Evolutionary conservation across 1,139 yeast genomes (phyloP).

Genomic region (Trichomonascaceae sp.): DNA sequence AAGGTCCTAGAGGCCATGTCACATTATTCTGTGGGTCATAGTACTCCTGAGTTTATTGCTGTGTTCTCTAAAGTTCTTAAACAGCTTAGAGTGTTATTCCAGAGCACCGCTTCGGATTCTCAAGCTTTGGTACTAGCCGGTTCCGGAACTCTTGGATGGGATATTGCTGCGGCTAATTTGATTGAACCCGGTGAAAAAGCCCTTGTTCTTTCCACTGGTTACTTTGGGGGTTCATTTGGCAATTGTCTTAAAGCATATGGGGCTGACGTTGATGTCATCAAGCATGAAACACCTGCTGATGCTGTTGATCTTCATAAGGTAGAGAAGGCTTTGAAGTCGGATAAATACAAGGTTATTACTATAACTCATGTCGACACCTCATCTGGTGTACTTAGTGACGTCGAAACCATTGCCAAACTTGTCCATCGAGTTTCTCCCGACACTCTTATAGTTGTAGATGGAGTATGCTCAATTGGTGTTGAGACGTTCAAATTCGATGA

Average conservation of each 20-base stretch:
- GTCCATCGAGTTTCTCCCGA: conserved; percentile 68
- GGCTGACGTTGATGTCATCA: conserved; percentile 53
- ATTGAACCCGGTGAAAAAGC: conserved; percentile 56
- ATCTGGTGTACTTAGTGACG: conserved; percentile 79
- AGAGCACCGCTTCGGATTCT: conserved; percentile 55
- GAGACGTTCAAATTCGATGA: conserved; percentile 79
- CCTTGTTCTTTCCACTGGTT: conserved; percentile 86
- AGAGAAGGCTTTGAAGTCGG: conserved; percentile 47
- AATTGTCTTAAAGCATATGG: conserved; percentile 71
- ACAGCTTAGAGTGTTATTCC: conserved; percentile 67
- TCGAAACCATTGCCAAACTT: conserved; percentile 54
- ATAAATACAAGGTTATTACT: conserved; percentile 63
- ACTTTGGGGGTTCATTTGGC: conserved; percentile 81
- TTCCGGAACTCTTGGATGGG: conserved; percentile 96
- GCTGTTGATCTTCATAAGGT: conserved; percentile 40
- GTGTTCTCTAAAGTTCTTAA: conserved; percentile 66
- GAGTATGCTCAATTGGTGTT: conserved; percentile 90
- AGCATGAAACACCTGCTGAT: conserved; percentile 54
- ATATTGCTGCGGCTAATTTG: conserved; percentile 74
- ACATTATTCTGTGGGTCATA: conserved; percentile 82
- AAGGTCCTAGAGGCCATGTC: conserved; percentile 77
- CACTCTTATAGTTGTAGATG: conserved; percentile 80
- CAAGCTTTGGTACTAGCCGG: conserved; percentile 84
- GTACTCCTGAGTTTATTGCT: conserved; percentile 77
- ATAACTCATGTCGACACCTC: conserved; percentile 96